Base-by-base conservation (phyloP, 2,329 filamentous ascomycete species). In the Ophiostoma ulmi region DNA sequence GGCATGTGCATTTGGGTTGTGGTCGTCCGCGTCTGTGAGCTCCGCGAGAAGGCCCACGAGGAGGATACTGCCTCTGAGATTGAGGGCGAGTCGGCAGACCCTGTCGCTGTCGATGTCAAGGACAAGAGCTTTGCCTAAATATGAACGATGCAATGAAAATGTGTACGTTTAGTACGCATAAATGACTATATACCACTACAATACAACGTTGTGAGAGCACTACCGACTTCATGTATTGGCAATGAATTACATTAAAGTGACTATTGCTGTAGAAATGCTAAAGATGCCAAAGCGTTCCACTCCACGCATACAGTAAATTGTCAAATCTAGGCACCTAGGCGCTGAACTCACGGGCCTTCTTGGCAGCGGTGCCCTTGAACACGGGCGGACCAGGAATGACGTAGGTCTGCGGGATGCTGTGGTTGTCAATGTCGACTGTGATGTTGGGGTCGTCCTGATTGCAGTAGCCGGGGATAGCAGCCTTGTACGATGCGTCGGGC, bases 381-480 rank as follows among this genome's bases (percentile, higher is more conserved):
- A 77, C 75, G 3, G 75, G 71, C 5, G 76, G 76, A n/a, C 76
- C 76, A 58, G 76, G 76, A 35, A 76, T 58, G 39, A 67, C 70
- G 70, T 77, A 77, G 8, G 70, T 76, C 73, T 77, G 76, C 20
- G 75, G 71, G 26, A 73, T 67, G 13, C 70, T 41, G 72, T 73
- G 75, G 71, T 76, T 69, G 72, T 77, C 76, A 73, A 77, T 77
- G 70, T 70, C 63, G 65, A 77, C 72, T 75, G 76, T 26, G 72
- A 77, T 77, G 72, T 77, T 77, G 36, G 75, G 31, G 69, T 77
- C 76, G 66, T 63, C 74, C 55, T 75, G 68, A 72, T 73, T 76
- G 76, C 75, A 76, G 73, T 77, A 77, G 68, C 76, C 76, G 26
- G 76, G 76, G 67, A 77, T 77, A 26, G 76, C 74, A 1, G 74